Base-by-base conservation (phyloP, 2,329 filamentous ascomycete species). In the Aspergillus fischeri region DNA sequence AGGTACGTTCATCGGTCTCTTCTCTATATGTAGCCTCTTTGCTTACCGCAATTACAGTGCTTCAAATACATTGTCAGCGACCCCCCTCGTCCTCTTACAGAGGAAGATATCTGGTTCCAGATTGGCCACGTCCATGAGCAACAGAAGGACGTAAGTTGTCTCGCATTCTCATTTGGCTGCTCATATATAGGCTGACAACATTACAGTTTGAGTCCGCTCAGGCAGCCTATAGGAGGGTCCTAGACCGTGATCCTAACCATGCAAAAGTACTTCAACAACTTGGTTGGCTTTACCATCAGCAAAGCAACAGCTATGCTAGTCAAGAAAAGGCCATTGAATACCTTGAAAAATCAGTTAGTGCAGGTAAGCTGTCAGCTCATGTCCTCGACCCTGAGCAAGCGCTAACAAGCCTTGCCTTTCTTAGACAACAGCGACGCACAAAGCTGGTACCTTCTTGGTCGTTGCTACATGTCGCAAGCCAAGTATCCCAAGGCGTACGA, bases 91-190 rank as follows among this genome's bases (percentile, higher is more conserved):
- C 94, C 94, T 2, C 76, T 99, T 66, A 97, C 92, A 0, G 92
- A 97, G 73, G 93, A 97, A 74, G 94, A 99, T 67, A 99, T 99
- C 59, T 97, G 93, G 93, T 99, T 99, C 80, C 94, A 99, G 75
- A 97, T 99, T 70, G 94, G 94, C 27, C 94, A 99, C 74, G 94
- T 99, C 51, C 92, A 99, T 69, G 94, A 99, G 73, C 94, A 97
- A 70, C 93, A 97, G 75, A 97, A 97, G 82, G 94, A 99, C 70
- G 92, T 96, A 81, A 78, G 91, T 82, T 4, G 29, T 5, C n/a
- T 14, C 8, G 25, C 41, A 41, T 49, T n/a, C 11, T 21, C 25
- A 54, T 52, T 8, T 14, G 10, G 41, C 7, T 27, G 17, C 41
- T 25, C 21, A 14, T 24, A 42, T 53, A 24, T 51, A 59, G 49